Base-by-base conservation (phyloP, 768 basidiomycete species). In the Dacryopinax primogenitus region DNA sequence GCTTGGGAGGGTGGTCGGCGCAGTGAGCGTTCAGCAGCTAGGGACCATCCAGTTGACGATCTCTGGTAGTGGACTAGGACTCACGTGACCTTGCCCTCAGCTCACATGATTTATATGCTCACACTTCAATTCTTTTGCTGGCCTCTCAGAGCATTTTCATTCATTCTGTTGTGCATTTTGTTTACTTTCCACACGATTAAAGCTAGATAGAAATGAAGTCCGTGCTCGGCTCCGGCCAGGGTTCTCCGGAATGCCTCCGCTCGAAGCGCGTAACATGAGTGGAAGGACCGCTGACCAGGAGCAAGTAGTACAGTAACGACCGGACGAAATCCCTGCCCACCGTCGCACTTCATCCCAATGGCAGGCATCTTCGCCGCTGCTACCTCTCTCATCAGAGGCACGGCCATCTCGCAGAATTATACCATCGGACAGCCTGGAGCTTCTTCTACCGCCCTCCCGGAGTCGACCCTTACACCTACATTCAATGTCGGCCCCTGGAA, bases 401-500 rank as follows among this genome's bases (percentile, higher is more conserved):
- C 89, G 6, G 84, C 84, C 51, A 90, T 92, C 67, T 87, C 85
- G 2, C 87, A 90, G 75, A 86, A 84, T 4, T 92, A 92, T 71
- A 84, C 80, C 68, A 82, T 90, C 1, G 67, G 73, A 39, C 69
- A 78, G 23, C 23, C 45, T 9, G 34, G 45, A 58, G 47, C 64
- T 4, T 61, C 64, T 30, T 39, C 33, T 18, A 36, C 13, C 21
- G 41, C 9, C 30, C 2, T 41, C 23, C 21, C 65, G 6, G 30
- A 62, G 23, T 23, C 68, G 16, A 30, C 67, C 1, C 15, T 51
- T 6, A 63, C 81, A 21, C 82, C 83, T 4, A 72, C 86, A 15
- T 84, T 89, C 67, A 79, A 77, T 68, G 83, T 93, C 9, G 95
- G 95, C 1, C 76, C 91, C 63, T 98, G 96, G 96, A 86, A 81